These are phyloP conservation scores for Porogramme epimiltina DNA, from an alignment of 1,284 basidiomycete genomes.

Conservation along the genomic window DNA sequence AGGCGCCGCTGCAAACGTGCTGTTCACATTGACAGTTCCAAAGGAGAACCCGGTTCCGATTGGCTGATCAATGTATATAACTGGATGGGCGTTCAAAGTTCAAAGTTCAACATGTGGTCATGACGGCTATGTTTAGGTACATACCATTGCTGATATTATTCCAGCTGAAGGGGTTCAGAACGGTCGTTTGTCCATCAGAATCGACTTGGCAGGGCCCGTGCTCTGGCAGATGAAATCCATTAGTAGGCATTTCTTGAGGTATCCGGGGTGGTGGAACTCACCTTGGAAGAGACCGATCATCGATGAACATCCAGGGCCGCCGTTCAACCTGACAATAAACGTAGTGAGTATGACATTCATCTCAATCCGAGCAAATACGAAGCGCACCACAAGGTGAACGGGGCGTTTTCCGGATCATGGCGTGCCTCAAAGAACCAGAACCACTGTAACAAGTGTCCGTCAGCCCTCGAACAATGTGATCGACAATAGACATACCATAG, in stretches of 20 bases:
- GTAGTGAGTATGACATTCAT: too few relatives aligned
- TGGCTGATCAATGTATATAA: constrained; percentile 79
- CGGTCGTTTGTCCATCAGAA: constrained; percentile 51
- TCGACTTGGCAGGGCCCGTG: constrained; percentile 64
- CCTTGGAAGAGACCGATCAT: constrained; percentile 72
- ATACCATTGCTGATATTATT: constrained; percentile 69
- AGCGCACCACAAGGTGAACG: constrained; percentile 63
- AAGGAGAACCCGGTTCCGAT: constrained; percentile 71
- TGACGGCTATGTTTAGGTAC: not conserved
- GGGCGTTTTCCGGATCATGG: constrained; percentile 56
- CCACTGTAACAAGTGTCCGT: constrained; percentile 42
- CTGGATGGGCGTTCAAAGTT: constrained; percentile 37
- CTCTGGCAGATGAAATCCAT: constrained; percentile 36
- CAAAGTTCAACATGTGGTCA: too few relatives aligned
- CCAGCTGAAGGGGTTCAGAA: constrained; percentile 64
- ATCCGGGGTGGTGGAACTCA: constrained; percentile 7
- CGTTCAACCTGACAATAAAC: constrained; percentile 61
- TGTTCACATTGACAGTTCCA: constrained; percentile 55
- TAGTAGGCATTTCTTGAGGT: not conserved
- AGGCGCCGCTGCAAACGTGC: constrained; percentile 52
- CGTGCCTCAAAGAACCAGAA: constrained; percentile 77
- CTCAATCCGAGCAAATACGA: not conserved
- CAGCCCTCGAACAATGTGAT: constrained; percentile 1
- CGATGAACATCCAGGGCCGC: constrained; percentile 63
- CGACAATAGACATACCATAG: constrained; percentile 45